Evolutionary conservation across 257 asterid genomes (phyloP).

Genomic region (Nicotiana knightiana): DNA sequence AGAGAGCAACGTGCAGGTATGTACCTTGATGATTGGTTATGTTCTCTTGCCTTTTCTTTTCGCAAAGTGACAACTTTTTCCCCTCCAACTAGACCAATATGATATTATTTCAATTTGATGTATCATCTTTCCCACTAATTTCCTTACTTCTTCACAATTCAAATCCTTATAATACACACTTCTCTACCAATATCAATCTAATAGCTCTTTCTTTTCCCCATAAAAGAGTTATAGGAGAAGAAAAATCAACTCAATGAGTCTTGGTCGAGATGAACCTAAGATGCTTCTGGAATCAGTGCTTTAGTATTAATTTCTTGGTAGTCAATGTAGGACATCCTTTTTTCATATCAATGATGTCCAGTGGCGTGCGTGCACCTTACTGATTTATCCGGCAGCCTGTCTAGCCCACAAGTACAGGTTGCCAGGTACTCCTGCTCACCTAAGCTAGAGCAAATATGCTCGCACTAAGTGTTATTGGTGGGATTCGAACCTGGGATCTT

Average conservation of each 20-base stretch:
- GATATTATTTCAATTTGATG: neutral
- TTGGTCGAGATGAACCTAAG: neutral
- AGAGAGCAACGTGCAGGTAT: slow-evolving; percentile 22
- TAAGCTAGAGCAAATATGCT: neutral
- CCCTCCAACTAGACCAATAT: neutral
- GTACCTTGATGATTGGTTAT: neutral
- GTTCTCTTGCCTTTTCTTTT: neutral
- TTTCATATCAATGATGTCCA: neutral
- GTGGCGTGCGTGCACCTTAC: neutral
- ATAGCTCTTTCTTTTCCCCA: neutral
- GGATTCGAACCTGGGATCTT: neutral
- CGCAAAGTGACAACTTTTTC: neutral
- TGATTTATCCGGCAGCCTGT: neutral
- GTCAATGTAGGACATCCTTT: neutral
- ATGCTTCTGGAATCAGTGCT: neutral
- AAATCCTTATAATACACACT: neutral
- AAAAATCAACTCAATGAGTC: too few species aligned
- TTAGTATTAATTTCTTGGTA: neutral
- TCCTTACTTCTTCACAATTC: neutral
- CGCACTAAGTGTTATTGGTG: neutral
- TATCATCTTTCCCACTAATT: neutral
- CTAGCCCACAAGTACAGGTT: neutral
- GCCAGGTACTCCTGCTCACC: neutral
- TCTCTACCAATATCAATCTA: neutral
- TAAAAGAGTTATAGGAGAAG: neutral